Percentiles rank a stretch among this genome's conserved stretches.
phyloP scores from a whole-genome alignment of 2,329 filamentous ascomycete species.

The Coniosporium tulheliwenetii region DNA sequence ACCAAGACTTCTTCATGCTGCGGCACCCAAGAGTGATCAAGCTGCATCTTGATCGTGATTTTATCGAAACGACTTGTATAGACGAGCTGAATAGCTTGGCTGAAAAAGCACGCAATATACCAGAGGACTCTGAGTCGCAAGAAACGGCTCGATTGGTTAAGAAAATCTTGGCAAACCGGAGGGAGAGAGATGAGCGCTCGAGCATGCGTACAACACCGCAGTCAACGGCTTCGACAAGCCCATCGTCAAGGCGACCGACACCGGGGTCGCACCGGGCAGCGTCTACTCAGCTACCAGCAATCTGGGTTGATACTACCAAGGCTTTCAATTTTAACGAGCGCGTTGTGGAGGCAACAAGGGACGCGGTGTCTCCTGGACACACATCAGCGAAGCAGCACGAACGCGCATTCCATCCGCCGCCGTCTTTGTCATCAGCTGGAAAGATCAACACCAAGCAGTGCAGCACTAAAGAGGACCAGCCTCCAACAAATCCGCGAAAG shows the following conservation, averaged over 20 bases:
- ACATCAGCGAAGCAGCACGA: no score
- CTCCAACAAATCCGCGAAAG: no score
- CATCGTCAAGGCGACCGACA: background rate
- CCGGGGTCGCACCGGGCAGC: background rate
- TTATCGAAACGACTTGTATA: slow-evolving; percentile 53
- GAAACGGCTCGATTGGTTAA: slow-evolving; percentile 47
- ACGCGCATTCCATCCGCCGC: no score
- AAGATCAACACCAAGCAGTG: no score
- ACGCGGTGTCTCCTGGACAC: no score
- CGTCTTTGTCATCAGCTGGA: no score
- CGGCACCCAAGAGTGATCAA: slow-evolving; percentile 65
- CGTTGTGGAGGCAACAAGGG: no score
- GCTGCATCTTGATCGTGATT: slow-evolving; percentile 60
- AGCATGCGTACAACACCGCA: slow-evolving; percentile 7
- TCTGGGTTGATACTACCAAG: background rate
- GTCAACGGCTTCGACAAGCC: slow-evolving; percentile 3
- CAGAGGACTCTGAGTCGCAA: slow-evolving; percentile 38
- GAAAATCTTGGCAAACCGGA: slow-evolving; percentile 33
- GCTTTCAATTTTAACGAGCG: no score
- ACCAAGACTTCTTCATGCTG: slow-evolving; percentile 55
- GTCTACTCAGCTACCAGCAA: background rate
- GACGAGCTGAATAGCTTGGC: slow-evolving; percentile 55
- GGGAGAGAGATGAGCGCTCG: slow-evolving; percentile 13
- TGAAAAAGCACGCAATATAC: slow-evolving; percentile 33
- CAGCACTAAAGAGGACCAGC: no score